Percentiles rank a stretch among this genome's conserved stretches.
phyloP scores from a whole-genome alignment of 768 basidiomycete species.

The Russula ochroleuca region DNA sequence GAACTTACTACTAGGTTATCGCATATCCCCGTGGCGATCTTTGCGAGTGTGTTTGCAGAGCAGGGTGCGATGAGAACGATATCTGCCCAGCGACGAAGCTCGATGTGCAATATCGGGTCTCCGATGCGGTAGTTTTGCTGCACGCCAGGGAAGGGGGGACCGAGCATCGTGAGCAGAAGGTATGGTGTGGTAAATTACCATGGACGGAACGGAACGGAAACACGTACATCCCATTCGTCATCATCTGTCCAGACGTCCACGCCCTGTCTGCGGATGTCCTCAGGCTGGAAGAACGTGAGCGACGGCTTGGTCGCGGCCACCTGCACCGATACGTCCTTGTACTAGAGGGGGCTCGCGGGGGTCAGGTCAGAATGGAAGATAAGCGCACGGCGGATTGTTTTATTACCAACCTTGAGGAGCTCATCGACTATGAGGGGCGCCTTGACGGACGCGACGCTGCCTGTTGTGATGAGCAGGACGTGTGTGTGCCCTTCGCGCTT shows the following conservation, averaged over 20 bases:
- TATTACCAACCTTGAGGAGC: constrained; percentile 50
- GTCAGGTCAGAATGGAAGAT: background rate
- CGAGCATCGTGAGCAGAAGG: background rate
- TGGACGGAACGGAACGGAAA: background rate
- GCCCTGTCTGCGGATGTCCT: constrained; percentile 47
- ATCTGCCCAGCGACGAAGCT: constrained; percentile 92
- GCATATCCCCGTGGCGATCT: constrained; percentile 83
- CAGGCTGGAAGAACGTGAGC: constrained; percentile 66
- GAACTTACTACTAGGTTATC: constrained; percentile 81
- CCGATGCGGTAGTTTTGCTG: constrained; percentile 74
- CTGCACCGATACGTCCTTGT: constrained; percentile 69
- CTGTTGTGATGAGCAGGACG: constrained; percentile 81
- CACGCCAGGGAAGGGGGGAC: too few relatives aligned
- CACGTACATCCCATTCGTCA: constrained; percentile 87
- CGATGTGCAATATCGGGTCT: constrained; percentile 94
- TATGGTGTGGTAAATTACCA: too few relatives aligned
- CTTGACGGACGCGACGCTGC: constrained; percentile 96
- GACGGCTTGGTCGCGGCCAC: constrained; percentile 79
- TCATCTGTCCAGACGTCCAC: constrained; percentile 81
- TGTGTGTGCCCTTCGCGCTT: constrained; percentile 48
- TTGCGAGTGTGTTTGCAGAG: constrained; percentile 94
- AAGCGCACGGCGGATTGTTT: background rate
- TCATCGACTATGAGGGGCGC: constrained; percentile 82
- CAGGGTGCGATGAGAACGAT: constrained; percentile 93
- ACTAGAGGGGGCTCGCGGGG: constrained; percentile 42